Conservation (phyloP, 1,139 yeast genomes). For the Pichia sp. region DNA sequence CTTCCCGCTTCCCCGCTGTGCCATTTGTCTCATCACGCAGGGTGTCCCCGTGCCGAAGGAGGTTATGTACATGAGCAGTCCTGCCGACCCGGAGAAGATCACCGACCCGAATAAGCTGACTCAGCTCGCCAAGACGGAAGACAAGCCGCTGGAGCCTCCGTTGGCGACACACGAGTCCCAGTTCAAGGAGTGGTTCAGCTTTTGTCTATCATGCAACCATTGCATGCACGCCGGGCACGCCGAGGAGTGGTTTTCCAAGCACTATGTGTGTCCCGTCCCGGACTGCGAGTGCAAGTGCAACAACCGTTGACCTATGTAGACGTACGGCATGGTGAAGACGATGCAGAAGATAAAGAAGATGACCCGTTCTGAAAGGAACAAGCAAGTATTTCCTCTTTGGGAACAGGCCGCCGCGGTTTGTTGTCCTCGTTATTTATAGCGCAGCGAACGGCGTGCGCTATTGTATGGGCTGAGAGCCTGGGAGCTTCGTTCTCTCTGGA, state of each 20-base stretch:
- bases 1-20: constrained; percentile 84
- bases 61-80: constrained; percentile 18
- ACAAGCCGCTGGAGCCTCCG: constrained; percentile 8
- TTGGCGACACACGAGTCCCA: constrained; percentile 26
- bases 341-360: not conserved
- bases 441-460: not conserved
- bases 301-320: constrained; percentile 32
- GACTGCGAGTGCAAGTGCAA: constrained; percentile 85
- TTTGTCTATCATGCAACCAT: constrained; percentile 86
- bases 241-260: constrained; percentile 89
- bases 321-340: too few relatives aligned
- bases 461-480: not conserved
- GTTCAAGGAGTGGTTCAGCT: constrained; percentile 76
- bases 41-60: constrained; percentile 67
- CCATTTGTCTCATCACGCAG: constrained; percentile 76
- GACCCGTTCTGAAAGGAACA: not conserved
- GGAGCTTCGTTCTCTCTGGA: not conserved
- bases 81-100: not conserved
- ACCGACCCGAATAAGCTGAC: not conserved
- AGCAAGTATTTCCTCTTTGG: not conserved
- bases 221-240: constrained; percentile 96
- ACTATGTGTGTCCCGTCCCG: constrained; percentile 88
- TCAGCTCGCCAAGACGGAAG: constrained; percentile 6
- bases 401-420: not conserved
- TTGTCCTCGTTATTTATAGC: not conserved